Evolutionary conservation across 2,329 filamentous ascomycete genomes (phyloP).

Genomic region (Huntiella bhutanensis): DNA sequence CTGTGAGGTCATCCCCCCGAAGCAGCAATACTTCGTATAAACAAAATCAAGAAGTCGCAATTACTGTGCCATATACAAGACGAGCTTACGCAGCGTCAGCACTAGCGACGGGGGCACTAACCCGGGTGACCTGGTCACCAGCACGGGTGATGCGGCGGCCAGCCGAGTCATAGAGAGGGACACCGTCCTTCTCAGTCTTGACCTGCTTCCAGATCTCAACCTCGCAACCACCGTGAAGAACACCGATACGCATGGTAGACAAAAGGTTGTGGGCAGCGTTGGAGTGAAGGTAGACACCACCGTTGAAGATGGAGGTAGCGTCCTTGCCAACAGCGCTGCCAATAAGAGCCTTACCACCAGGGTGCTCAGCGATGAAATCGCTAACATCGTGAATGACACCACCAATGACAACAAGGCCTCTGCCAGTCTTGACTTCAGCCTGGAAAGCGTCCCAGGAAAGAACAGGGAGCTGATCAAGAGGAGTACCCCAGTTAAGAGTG

Average conservation of each 20-base stretch:
- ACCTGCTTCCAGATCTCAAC: slow-evolving; percentile 87
- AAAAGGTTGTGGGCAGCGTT: slow-evolving; percentile 80
- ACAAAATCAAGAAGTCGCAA: neutral
- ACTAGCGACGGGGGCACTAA: slow-evolving; percentile 58
- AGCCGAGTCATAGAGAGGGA: slow-evolving; percentile 59
- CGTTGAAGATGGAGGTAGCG: slow-evolving; percentile 79
- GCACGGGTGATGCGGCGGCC: slow-evolving; percentile 74
- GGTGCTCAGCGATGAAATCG: slow-evolving; percentile 73
- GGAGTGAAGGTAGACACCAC: slow-evolving; percentile 75
- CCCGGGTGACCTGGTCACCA: slow-evolving; percentile 68
- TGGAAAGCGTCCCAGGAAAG: slow-evolving; percentile 78
- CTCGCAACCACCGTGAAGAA: slow-evolving; percentile 70
- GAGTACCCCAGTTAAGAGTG: slow-evolving; percentile 68
- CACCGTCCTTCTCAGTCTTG: slow-evolving; percentile 62
- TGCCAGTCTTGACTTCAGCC: slow-evolving; percentile 56
- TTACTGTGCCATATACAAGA: too few relatives aligned
- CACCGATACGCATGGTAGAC: slow-evolving; percentile 73
- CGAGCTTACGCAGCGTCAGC: slow-evolving; percentile 56
- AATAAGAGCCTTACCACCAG: slow-evolving; percentile 80
- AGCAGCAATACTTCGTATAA: neutral
- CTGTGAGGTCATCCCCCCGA: too few relatives aligned
- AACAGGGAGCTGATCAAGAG: slow-evolving; percentile 69
- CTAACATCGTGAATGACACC: slow-evolving; percentile 74
- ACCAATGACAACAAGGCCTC: slow-evolving; percentile 57
- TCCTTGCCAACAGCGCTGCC: slow-evolving; percentile 68